These are phyloP conservation scores for Sporothrix schenckii DNA, from an alignment of 2,329 filamentous ascomycete genomes.

Conservation along the genomic window DNA sequence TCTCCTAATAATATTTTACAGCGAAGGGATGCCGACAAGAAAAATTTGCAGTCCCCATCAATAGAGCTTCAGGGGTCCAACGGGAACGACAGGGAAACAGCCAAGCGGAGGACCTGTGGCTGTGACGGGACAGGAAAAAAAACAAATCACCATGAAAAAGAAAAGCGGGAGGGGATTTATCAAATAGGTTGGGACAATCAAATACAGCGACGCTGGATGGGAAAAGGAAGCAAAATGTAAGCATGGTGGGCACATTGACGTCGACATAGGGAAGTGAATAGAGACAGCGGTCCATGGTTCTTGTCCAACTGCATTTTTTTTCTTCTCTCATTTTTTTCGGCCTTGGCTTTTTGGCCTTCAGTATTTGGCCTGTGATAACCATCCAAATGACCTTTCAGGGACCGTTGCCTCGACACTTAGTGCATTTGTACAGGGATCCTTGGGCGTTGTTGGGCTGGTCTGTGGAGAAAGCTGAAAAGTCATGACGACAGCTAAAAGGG, in stretches of 20 bases:
- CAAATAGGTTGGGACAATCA: not conserved
- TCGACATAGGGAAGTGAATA: not conserved
- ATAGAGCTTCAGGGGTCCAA: not conserved
- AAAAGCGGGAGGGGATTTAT: not conserved
- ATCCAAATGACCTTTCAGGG: not conserved
- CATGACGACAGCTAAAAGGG: not conserved
- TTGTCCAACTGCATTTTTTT: not conserved
- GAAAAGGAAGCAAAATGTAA: not conserved
- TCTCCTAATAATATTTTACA: constrained; percentile 20
- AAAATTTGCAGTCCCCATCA: constrained; percentile 23
- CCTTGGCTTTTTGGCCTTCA: constrained; percentile 11
- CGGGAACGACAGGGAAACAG: not conserved
- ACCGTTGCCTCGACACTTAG: constrained; percentile 22
- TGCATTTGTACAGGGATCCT: not conserved
- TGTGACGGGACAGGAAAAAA: not conserved
- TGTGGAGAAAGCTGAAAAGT: constrained; percentile 25
- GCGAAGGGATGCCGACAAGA: constrained; percentile 16
- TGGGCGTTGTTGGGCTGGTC: not conserved
- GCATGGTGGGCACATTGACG: not conserved
- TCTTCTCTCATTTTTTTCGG: not conserved
- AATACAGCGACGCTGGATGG: not conserved
- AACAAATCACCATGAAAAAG: not conserved
- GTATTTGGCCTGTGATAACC: not conserved
- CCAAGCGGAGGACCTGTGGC: constrained; percentile 1
- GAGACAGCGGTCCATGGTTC: not conserved